Evolutionary conservation across 202 grass and related monocot genomes (phyloP).

Genomic region (Eragrostis tef): DNA sequence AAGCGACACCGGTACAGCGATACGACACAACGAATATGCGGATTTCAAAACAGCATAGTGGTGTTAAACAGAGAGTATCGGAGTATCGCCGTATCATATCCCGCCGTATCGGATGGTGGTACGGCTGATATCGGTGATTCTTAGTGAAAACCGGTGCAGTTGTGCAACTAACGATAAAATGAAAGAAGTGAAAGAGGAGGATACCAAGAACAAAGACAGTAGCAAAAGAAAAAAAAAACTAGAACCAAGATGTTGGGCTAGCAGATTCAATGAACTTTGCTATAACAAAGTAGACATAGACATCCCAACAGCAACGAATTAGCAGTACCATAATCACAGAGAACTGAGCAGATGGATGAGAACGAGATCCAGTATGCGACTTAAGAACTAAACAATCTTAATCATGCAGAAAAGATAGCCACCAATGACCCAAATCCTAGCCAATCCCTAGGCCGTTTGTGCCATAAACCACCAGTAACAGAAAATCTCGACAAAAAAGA

Average conservation of each 20-base stretch:
- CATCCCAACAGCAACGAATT: not conserved
- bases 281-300: slow-evolving; percentile 4
- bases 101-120: too few species aligned
- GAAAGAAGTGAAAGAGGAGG: slow-evolving; percentile 3
- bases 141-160: not conserved
- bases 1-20: too few species aligned
- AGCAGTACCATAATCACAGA: not conserved
- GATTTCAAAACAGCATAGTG: too few species aligned
- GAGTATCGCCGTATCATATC: too few species aligned
- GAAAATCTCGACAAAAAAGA: slow-evolving; percentile 26
- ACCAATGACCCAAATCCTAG: slow-evolving; percentile 20
- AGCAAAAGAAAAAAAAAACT: not conserved
- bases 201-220: not conserved
- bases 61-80: too few species aligned
- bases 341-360: slow-evolving; percentile 22
- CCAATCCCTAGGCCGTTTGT: not conserved
- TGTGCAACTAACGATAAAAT: not conserved
- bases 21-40: too few species aligned
- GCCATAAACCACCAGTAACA: slow-evolving; percentile 4
- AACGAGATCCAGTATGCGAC: slow-evolving; percentile 2
- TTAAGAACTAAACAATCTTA: slow-evolving; percentile 11
- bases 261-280: not conserved
- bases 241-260: not conserved
- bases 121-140: too few species aligned
- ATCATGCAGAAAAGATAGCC: not conserved